phyloP scores from a whole-genome alignment of 257 asterid species.

The Solanum paucissectum region DNA sequence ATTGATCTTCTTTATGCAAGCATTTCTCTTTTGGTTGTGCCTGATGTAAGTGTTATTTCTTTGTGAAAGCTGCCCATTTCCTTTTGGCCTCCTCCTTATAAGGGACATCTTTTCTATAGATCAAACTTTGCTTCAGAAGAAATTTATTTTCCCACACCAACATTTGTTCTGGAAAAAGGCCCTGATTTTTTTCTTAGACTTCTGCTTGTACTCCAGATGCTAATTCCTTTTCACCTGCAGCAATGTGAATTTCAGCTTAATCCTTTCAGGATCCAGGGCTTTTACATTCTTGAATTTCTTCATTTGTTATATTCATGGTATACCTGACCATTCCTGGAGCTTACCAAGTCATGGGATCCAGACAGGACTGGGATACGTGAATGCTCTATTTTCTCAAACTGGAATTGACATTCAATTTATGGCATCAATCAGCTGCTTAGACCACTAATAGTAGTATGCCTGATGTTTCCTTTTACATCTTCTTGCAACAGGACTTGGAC shows the following conservation, averaged over 20 bases:
- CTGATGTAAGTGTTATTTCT: constrained; percentile 56
- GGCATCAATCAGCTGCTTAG: neutral
- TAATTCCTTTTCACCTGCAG: neutral
- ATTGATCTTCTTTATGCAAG: constrained; percentile 96
- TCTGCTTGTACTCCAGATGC: neutral
- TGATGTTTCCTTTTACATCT: neutral
- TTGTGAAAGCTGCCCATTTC: neutral
- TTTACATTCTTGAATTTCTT: neutral
- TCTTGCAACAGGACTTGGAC: constrained; percentile 65
- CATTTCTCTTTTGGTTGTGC: constrained; percentile 72
- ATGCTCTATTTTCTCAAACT: neutral
- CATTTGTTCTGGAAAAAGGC: neutral
- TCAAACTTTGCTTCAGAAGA: neutral
- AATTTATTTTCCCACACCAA: neutral
- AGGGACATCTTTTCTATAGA: neutral
- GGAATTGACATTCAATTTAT: neutral
- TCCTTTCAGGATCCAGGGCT: neutral
- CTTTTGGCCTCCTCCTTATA: neutral
- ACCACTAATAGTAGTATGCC: neutral
- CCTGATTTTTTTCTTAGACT: neutral
- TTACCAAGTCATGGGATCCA: neutral
- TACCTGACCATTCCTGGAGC: neutral
- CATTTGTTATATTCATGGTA: neutral
- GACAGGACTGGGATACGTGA: neutral
- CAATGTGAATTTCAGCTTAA: neutral